A percentile compares a stretch with the other conserved stretches of the same genome.
Evolutionary conservation across 805 yeast genomes (phyloP).

Genomic region (Candida insectorum): DNA sequence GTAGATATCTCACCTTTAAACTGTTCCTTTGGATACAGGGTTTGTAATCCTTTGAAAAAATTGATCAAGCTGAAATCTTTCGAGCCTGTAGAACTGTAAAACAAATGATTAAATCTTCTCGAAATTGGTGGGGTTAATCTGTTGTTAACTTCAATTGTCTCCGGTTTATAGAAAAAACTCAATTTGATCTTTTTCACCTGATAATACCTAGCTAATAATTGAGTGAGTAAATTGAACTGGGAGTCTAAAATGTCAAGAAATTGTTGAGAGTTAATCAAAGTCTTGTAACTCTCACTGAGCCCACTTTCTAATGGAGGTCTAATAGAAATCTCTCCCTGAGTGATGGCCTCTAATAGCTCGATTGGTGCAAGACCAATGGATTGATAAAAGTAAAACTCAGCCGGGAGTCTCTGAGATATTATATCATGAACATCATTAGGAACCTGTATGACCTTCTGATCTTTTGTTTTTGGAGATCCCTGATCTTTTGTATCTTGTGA

Average conservation of each 20-base stretch:
- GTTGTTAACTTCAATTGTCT: slow-evolving; percentile 43
- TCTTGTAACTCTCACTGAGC: slow-evolving; percentile 52
- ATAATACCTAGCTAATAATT: slow-evolving; percentile 75
- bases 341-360: slow-evolving; percentile 62
- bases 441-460: slow-evolving; percentile 24
- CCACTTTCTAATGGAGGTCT: slow-evolving; percentile 68
- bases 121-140: slow-evolving; percentile 54
- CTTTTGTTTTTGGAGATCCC: background rate
- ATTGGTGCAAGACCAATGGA: slow-evolving; percentile 71
- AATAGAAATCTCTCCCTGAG: slow-evolving; percentile 59
- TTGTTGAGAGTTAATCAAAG: slow-evolving; percentile 44
- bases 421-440: slow-evolving; percentile 83
- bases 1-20: slow-evolving; percentile 25
- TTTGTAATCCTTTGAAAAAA: slow-evolving; percentile 22
- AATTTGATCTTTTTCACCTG: slow-evolving; percentile 67
- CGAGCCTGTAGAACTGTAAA: slow-evolving; percentile 7
- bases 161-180: slow-evolving; percentile 52
- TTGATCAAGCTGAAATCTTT: slow-evolving; percentile 20
- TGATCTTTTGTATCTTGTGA: background rate
- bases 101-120: slow-evolving; percentile 27
- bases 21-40: slow-evolving; percentile 14
- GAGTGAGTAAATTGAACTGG: slow-evolving; percentile 65
- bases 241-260: slow-evolving; percentile 54
- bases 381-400: slow-evolving; percentile 78
- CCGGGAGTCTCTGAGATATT: slow-evolving; percentile 80